Evolutionary conservation across 805 yeast species (phyloP).

Genomic region (Kodamaea nitidulidarum): DNA sequence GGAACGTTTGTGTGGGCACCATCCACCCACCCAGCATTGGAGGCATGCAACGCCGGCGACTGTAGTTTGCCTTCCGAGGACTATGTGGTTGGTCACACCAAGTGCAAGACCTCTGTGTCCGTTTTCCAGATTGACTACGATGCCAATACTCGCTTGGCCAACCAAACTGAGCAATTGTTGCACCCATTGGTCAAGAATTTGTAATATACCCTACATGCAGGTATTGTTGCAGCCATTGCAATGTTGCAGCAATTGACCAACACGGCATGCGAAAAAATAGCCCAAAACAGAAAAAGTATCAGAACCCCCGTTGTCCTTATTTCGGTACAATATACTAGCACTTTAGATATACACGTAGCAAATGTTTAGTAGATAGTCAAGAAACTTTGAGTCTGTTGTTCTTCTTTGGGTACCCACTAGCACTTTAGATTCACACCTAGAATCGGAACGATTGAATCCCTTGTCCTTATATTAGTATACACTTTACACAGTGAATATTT

Average conservation of each 20-base stretch:
- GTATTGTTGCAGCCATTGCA: neutral
- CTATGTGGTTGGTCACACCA: constrained; percentile 23
- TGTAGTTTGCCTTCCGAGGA: constrained; percentile 43
- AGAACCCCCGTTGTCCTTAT: neutral
- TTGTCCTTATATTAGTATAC: no score
- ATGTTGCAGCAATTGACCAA: no score
- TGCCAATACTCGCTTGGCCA: constrained; percentile 18
- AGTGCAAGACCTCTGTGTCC: constrained; percentile 24
- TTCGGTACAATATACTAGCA: no score
- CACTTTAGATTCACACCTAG: no score
- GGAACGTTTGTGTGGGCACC: constrained; percentile 21
- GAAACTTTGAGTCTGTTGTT: no score
- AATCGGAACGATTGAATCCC: no score
- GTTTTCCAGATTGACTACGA: constrained; percentile 28
- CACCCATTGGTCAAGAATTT: constrained; percentile 11
- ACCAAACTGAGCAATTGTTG: constrained; percentile 12
- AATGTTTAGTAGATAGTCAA: no score
- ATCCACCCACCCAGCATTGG: constrained; percentile 15
- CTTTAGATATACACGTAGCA: no score
- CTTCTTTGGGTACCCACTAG: no score
- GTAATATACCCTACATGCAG: neutral
- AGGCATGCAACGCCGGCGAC: constrained; percentile 40
- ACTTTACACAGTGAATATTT: no score
- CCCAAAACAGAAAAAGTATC: neutral
- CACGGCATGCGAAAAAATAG: no score